A percentile compares a stretch with the other conserved stretches of the same genome.
These are phyloP conservation scores for Fragilariopsis cylindrus DNA, from an alignment of 108 stramenopile genomes.

Conservation along the genomic window DNA sequence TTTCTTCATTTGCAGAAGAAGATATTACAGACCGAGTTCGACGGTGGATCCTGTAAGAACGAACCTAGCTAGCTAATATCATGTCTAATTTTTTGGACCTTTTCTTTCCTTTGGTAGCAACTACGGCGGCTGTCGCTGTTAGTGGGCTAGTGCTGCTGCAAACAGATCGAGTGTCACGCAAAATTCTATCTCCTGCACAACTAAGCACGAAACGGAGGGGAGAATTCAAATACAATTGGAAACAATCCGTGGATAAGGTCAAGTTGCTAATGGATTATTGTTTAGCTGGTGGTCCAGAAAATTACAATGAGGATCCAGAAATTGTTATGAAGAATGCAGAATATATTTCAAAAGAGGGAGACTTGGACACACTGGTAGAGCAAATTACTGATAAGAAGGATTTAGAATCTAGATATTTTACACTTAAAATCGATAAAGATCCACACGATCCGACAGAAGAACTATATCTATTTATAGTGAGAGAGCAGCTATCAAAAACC, in stretches of 20 bases:
- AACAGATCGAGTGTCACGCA: constrained; percentile 41
- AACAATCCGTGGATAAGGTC: constrained; percentile 36
- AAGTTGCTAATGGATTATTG: constrained; percentile 34
- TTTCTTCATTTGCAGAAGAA: too few species aligned
- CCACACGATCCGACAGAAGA: constrained; percentile 30
- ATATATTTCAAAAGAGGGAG: constrained; percentile 11
- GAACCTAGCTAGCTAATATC: too few species aligned
- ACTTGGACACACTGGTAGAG: constrained; percentile 11
- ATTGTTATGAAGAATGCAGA: constrained; percentile 25
- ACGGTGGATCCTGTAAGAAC: too few species aligned
- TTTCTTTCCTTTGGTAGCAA: constrained; percentile 32
- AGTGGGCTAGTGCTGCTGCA: constrained; percentile 36
- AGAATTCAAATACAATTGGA: constrained; percentile 46
- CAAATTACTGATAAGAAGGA: constrained; percentile 21
- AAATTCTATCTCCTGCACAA: constrained; percentile 31
- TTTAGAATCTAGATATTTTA: constrained; percentile 8
- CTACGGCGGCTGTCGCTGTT: constrained; percentile 26
- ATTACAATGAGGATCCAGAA: constrained; percentile 23
- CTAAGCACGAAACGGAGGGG: constrained; percentile 43
- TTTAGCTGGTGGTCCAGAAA: constrained; percentile 25
- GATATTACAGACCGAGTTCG: too few species aligned
- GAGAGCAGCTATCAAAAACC: constrained; percentile 1
- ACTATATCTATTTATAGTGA: constrained; percentile 26
- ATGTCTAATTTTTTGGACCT: neutral
- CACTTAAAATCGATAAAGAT: constrained; percentile 33